These are phyloP conservation scores for Xylaria curta DNA, from an alignment of 495 filamentous ascomycete species.

Conservation along the genomic window DNA sequence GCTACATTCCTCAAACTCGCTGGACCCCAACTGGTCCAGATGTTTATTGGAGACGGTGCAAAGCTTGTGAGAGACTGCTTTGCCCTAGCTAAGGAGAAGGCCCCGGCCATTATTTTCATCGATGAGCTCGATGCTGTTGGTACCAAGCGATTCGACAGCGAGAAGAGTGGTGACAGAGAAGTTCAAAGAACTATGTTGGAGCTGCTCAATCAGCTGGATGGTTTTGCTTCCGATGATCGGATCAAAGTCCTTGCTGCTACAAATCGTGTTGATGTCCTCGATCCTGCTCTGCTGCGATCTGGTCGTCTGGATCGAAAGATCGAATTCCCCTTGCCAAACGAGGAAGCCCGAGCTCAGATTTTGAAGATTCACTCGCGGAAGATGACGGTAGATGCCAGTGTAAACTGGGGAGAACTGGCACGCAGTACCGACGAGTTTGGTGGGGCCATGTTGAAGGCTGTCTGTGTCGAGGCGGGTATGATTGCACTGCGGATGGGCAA, in stretches of 20 bases:
- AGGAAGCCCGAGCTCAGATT: conserved; percentile 97
- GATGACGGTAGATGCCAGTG: conserved; percentile 91
- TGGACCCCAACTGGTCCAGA: conserved; percentile 98
- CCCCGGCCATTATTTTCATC: conserved; percentile 99
- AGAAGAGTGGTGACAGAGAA: conserved; percentile 97
- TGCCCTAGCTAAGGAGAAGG: conserved; percentile 96
- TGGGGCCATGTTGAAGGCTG: conserved; percentile 95
- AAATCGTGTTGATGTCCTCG: conserved; percentile 96
- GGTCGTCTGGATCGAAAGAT: conserved; percentile 98
- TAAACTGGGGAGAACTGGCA: conserved; percentile 97
- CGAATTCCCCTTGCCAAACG: conserved; percentile 99
- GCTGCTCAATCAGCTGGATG: conserved; percentile 97
- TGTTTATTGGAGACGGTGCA: conserved; percentile 99
- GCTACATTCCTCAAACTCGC: conserved; percentile 99
- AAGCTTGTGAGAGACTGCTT: conserved; percentile 98
- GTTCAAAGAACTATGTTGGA: conserved; percentile 99
- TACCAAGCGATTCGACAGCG: conserved; percentile 98
- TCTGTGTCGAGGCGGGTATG: conserved; percentile 99
- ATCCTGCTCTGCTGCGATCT: conserved; percentile 91
- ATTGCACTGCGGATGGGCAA: conserved; percentile 92
- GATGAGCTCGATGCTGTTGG: conserved; percentile 97
- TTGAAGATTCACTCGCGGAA: conserved; percentile 96
- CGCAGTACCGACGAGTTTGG: conserved; percentile 99
- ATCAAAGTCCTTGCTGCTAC: conserved; percentile 99
- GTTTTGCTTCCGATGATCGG: conserved; percentile 97